These are phyloP conservation scores for Borealophlyctis nickersoniae DNA, from an alignment of 192 early-diverging fungal genomes.

Conservation along the genomic window DNA sequence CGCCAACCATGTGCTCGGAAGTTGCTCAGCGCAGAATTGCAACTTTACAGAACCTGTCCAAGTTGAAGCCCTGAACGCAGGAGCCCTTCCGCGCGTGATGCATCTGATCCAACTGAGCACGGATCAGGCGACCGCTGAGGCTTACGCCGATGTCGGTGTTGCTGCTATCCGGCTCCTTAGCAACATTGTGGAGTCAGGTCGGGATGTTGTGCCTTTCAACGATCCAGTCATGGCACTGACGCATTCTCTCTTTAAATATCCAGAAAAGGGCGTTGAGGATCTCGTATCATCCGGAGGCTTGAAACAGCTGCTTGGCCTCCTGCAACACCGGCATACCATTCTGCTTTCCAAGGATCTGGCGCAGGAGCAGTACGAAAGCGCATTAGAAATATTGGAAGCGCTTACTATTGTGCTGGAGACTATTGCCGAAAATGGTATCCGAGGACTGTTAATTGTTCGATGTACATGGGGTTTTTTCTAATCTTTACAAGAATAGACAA, in stretches of 20 bases:
- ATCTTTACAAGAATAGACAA: conserved; percentile 21
- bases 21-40: background rate
- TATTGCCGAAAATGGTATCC: conserved; percentile 45
- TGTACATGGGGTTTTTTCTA: background rate
- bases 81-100: conserved; percentile 22
- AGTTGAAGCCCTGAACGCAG: conserved; percentile 11
- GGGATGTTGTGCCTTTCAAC: background rate
- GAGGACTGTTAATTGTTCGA: conserved; percentile 3
- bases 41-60: conserved; percentile 40
- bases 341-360: conserved; percentile 8
- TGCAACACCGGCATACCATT: conserved; percentile 30
- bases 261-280: conserved; percentile 36
- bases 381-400: conserved; percentile 43
- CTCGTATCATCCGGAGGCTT: conserved; percentile 28
- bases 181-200: conserved; percentile 40
- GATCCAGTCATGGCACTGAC: background rate
- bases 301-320: conserved; percentile 17
- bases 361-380: conserved; percentile 18
- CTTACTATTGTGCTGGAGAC: conserved; percentile 42
- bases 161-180: conserved; percentile 27
- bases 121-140: conserved; percentile 10
- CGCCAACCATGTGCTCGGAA: no score
- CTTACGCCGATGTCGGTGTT: conserved; percentile 4
- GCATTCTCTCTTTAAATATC: background rate
- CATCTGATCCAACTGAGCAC: conserved; percentile 16